These are phyloP conservation scores for Huntiella decipiens DNA, from an alignment of 2,329 filamentous ascomycete genomes.

Conservation along the genomic window DNA sequence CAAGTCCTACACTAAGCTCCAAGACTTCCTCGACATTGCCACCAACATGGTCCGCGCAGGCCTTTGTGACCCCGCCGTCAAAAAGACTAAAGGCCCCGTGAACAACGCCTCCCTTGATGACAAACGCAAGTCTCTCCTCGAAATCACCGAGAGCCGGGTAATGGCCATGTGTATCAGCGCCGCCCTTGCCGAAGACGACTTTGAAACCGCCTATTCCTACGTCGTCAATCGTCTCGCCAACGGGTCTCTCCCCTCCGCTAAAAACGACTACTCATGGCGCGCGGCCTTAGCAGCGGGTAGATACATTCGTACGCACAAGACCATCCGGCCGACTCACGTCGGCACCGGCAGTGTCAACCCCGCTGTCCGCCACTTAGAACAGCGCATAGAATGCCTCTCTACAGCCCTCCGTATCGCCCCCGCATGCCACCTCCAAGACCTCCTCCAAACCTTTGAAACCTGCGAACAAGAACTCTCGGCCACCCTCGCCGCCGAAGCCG, in stretches of 20 bases:
- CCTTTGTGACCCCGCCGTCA: not conserved
- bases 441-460: slow-evolving; percentile 54
- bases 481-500: slow-evolving; percentile 45
- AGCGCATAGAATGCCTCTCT: slow-evolving; percentile 62
- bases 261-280: slow-evolving; percentile 57
- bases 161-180: slow-evolving; percentile 66
- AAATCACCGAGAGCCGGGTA: slow-evolving; percentile 42
- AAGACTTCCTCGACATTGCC: slow-evolving; percentile 53
- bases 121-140: slow-evolving; percentile 16
- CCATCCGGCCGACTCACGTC: slow-evolving; percentile 37
- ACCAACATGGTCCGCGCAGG: slow-evolving; percentile 45
- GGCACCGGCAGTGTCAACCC: slow-evolving; percentile 39
- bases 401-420: slow-evolving; percentile 60
- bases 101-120: slow-evolving; percentile 9
- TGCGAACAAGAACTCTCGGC: slow-evolving; percentile 61
- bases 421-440: slow-evolving; percentile 48
- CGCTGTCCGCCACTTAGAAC: slow-evolving; percentile 54
- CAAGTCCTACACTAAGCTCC: slow-evolving; percentile 53
- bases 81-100: slow-evolving; percentile 8
- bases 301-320: slow-evolving; percentile 39
- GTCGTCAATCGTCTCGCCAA: slow-evolving; percentile 48
- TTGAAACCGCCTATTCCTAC: slow-evolving; percentile 74
- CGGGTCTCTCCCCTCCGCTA: slow-evolving; percentile 12
- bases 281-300: slow-evolving; percentile 63
- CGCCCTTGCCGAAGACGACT: slow-evolving; percentile 57